Evolutionary conservation across 73 alveolate species (phyloP).

Genomic region (Blepharisma japonicum): DNA sequence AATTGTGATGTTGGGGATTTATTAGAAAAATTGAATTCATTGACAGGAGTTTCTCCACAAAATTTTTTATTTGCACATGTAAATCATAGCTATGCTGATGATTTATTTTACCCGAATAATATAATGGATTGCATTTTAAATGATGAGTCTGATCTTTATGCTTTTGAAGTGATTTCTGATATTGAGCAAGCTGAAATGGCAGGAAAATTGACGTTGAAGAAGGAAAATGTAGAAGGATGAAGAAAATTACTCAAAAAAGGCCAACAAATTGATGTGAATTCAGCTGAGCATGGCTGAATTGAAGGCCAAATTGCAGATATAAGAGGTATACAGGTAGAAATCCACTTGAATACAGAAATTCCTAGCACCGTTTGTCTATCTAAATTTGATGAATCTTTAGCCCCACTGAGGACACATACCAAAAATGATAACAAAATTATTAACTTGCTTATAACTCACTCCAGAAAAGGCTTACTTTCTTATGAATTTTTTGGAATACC

Average conservation of each 20-base stretch:
- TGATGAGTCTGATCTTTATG: neutral
- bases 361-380: too few species aligned
- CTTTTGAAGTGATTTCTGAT: neutral
- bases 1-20: neutral
- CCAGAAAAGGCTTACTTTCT: too few species aligned
- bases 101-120: neutral
- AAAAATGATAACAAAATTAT: too few species aligned
- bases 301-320: too few species aligned
- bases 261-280: too few species aligned
- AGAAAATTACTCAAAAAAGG: too few species aligned
- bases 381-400: too few species aligned
- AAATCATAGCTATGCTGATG: neutral
- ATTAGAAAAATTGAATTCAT: neutral
- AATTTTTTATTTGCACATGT: conserved; percentile 8
- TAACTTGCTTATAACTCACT: too few species aligned
- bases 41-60: neutral
- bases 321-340: too few species aligned
- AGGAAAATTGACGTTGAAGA: neutral
- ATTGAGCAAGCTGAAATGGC: conserved; percentile 26
- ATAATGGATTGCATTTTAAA: neutral
- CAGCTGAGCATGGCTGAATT: too few species aligned
- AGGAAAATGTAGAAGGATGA: neutral
- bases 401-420: too few species aligned
- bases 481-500: conserved; percentile 4
- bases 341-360: too few species aligned